Evolutionary conservation across 768 basidiomycete species (phyloP).

Genomic region (Auricularia sp.): DNA sequence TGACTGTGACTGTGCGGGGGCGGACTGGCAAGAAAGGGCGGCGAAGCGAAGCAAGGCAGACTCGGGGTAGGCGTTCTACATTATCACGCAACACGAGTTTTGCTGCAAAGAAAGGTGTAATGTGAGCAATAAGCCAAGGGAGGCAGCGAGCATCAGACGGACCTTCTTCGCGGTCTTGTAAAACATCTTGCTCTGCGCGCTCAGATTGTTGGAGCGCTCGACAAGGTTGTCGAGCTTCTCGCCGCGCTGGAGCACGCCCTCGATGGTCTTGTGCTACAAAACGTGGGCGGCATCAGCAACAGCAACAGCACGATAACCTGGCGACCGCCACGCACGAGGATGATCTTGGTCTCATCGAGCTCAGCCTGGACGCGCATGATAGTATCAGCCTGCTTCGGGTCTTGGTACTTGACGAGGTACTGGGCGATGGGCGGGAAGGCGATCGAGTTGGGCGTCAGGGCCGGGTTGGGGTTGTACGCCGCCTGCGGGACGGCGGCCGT

Average conservation of each 20-base stretch:
- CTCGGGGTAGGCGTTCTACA: no score
- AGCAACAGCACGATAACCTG: no score
- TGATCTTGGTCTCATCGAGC: constrained; percentile 97
- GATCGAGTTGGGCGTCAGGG: constrained; percentile 46
- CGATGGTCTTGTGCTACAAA: constrained; percentile 83
- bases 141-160: constrained; percentile 11
- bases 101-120: constrained; percentile 38
- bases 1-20: no score
- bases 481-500: constrained; percentile 65
- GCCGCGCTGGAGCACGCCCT: constrained; percentile 89
- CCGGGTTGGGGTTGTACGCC: constrained; percentile 31
- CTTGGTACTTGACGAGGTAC: constrained; percentile 89
- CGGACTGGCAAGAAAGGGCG: no score
- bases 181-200: constrained; percentile 92
- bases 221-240: constrained; percentile 95
- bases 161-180: constrained; percentile 99
- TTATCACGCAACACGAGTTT: constrained; percentile 86
- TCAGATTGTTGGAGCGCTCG: constrained; percentile 81
- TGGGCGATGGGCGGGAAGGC: constrained; percentile 66
- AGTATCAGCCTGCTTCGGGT: constrained; percentile 91
- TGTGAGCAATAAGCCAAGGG: background rate
- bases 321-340: constrained; percentile 31
- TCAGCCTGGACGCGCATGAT: constrained; percentile 99
- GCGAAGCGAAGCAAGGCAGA: no score
- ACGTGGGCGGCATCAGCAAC: no score